Base-by-base conservation (phyloP, 2,329 filamentous ascomycete species). In the Pseudocercospora cruenta region DNA sequence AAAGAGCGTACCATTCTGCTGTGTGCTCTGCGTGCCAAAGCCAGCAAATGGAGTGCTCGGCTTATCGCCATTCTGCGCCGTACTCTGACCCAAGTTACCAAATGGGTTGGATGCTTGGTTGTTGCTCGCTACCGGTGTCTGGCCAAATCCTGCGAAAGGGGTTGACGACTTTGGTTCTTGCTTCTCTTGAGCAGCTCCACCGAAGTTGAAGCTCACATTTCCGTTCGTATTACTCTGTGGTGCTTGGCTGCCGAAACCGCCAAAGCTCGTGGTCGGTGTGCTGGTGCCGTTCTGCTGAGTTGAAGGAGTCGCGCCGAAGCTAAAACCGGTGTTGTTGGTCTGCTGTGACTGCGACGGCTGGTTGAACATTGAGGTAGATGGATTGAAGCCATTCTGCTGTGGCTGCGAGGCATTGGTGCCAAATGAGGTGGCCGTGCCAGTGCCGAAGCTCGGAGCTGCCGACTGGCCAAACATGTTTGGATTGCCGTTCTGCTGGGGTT, bases 381-480 rank as follows among this genome's bases (percentile, higher is more conserved):
- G 62, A 53, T 62, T 62, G 60, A 67, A 70, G 59, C 69, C 65
- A 58, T 68, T 71, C 66, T 69, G 67, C 54, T 65, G 67, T 60
- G 63, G 61, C 26, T 65, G 60, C 21, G 58, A 60, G 28, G 65
- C 55, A 28, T 61, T 68, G 43, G 65, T 49, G 5, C 58, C 54
- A 33, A 69, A 67, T 7, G 58, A 66, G 16, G 39, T 43, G 6
- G 39, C 39, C 39, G 39, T 43, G 39, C 39, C 39, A 43, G 65
- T 60, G 36, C 67, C 62, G 28, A 70, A 70, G 39, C 60, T 64
- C 6, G 67, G 64, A n/a, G 67, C 66, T 45, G 60, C 36, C 19
- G 66, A 62, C 58, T 64, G 64, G 16, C 64, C 65, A 51, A 70
- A 70, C 31, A 61, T 65, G 58, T 59, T 63, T 57, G 47, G 51